These are phyloP conservation scores for Pythium sp. DNA, from an alignment of 352 stramenopile genomes.

Conservation along the genomic window DNA sequence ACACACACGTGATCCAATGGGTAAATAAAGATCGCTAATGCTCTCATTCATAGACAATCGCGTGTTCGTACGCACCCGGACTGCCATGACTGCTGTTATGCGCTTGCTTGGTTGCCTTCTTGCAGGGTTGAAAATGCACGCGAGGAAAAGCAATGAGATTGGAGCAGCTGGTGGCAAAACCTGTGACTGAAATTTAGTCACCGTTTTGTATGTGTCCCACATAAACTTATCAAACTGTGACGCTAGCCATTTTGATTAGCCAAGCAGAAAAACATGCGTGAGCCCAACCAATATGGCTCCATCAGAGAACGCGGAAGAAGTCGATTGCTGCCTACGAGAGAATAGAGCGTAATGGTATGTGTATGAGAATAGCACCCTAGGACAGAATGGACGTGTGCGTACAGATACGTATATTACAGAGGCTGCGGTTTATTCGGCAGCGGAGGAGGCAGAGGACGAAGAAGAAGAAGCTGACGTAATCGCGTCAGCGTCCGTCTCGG, in stretches of 20 bases:
- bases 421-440: conserved; percentile 1
- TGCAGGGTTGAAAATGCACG: not conserved
- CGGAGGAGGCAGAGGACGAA: not conserved
- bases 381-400: not conserved
- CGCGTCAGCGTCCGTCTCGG: conserved; percentile 17
- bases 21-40: too few relatives aligned
- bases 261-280: conserved; percentile 4
- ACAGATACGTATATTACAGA: conserved; percentile 20
- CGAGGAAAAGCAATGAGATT: not conserved
- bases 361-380: not conserved
- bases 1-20: too few relatives aligned
- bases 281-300: not conserved
- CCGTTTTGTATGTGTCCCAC: not conserved
- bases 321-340: not conserved
- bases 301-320: not conserved
- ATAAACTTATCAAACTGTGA: not conserved
- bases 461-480: not conserved
- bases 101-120: not conserved
- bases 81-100: conserved; percentile 20
- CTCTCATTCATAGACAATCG: not conserved
- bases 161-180: conserved; percentile 7
- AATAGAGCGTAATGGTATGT: not conserved
- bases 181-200: not conserved
- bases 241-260: conserved; percentile 2
- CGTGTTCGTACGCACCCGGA: conserved; percentile 23